Base-by-base conservation (phyloP, 805 yeast species). In the Dipodascopsis uninucleata region DNA sequence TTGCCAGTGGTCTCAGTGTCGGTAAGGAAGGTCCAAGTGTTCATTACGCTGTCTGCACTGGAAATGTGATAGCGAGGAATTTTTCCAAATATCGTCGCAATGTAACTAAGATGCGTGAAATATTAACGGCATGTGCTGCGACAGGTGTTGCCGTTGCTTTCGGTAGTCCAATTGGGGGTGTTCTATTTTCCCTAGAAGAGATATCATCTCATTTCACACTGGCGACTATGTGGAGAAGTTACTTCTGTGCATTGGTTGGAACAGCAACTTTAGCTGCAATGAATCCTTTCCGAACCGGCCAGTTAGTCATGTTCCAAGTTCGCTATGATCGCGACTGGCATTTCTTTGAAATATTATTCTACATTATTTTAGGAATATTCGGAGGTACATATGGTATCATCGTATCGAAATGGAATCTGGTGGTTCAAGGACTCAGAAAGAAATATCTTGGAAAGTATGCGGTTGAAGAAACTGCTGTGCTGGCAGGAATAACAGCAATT, bases 1-100 rank as follows among this genome's bases (percentile, higher is more conserved):
- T 77, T 29, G 77, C 81, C 0, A 74, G 80, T 0, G 82, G 82
- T 1, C 64, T 77, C 65, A 61, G 75, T 9, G 61, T 77, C 7
- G 82, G 82, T 1, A 77, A 77, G 58, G 82, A 77, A 47, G 82
- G 82, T 2, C 82, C 82, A 0, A 77, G 70, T 55, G 82, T 77
- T 18, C 82, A 77, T 58, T 65, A 77, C 36, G 78, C 81, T 0
- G 67, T 81, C 2, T 74, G 78, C 51, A 77, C 75, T 18, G 82
- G 82, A 3, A 77, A 77, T 53, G 69, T 77, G 16, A 56, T 70
- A n/a, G 63, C 75, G 32, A 61, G 82, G 29, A 52, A 67, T 28
- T 76, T 75, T 53, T 64, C 70, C 1, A 69, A 67, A 53, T 75
- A 73, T 39, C 58, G 70, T 43, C 58, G 64, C 5, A 77, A 76